Evolutionary conservation across 257 asterid genomes (phyloP).

Genomic region (Leonotis leonurus): DNA sequence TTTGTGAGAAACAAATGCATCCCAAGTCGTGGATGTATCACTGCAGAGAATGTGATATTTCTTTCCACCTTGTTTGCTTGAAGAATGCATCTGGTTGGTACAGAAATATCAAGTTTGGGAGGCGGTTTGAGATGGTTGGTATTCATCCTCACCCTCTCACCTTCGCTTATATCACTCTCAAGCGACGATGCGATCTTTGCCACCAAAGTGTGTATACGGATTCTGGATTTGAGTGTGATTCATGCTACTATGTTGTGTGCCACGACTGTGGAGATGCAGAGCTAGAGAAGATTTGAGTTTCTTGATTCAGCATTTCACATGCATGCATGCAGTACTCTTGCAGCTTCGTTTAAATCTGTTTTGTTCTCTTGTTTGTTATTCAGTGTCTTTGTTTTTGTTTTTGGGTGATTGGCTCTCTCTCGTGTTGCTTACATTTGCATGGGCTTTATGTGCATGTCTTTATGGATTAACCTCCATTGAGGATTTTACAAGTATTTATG

Average conservation of each 20-base stretch:
- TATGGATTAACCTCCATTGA: no score
- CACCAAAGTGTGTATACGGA: not conserved
- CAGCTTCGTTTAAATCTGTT: no score
- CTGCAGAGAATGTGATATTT: not conserved
- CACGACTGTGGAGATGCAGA: not conserved
- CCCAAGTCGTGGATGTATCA: conserved; percentile 2
- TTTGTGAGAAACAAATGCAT: not conserved
- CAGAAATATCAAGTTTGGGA: not conserved
- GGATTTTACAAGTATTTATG: no score
- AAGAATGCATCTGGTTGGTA: not conserved
- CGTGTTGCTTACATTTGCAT: no score
- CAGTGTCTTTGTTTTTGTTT: no score
- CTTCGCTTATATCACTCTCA: not conserved
- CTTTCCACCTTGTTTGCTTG: not conserved
- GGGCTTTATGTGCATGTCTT: no score
- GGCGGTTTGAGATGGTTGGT: not conserved
- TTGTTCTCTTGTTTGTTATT: no score
- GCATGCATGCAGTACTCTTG: no score
- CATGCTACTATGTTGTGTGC: not conserved
- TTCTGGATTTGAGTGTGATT: not conserved
- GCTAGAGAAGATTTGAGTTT: not conserved
- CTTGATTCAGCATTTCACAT: no score
- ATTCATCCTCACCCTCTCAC: not conserved
- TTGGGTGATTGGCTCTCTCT: no score
- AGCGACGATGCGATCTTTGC: not conserved